phyloP scores from a whole-genome alignment of 176 grass and related monocot genomes.

The Cenchrus americanus region DNA sequence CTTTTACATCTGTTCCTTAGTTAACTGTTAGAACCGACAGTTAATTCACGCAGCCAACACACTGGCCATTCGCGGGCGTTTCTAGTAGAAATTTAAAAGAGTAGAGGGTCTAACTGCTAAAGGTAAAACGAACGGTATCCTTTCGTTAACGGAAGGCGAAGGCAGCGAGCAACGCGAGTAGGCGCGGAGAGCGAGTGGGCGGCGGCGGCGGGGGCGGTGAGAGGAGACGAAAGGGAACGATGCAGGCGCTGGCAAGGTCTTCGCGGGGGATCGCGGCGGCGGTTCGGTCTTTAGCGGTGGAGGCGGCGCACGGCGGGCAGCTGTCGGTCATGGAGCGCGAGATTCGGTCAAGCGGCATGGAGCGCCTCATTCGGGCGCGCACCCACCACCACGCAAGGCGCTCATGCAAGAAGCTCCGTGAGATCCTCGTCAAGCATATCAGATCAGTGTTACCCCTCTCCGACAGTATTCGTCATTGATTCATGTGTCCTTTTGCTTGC shows the following conservation, averaged over 20 bases:
- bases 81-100: neutral
- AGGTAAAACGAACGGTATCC: constrained; percentile 18
- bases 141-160: neutral
- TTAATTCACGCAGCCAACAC: too few relatives aligned
- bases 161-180: neutral
- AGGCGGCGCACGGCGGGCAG: constrained; percentile 2
- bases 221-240: constrained; percentile 26
- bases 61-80: too few relatives aligned
- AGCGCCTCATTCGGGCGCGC: constrained; percentile 68
- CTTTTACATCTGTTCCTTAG: too few relatives aligned
- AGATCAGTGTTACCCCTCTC: constrained; percentile 46
- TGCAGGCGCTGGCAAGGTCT: constrained; percentile 41
- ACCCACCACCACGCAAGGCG: constrained; percentile 75
- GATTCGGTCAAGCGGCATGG: constrained; percentile 85
- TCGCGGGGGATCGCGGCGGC: constrained; percentile 21
- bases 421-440: constrained; percentile 91
- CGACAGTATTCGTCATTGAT: neutral
- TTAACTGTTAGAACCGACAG: too few relatives aligned
- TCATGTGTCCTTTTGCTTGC: constrained; percentile 10
- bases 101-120: neutral
- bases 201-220: constrained; percentile 29
- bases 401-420: constrained; percentile 83
- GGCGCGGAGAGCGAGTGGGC: neutral
- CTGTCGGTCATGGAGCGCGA: constrained; percentile 71
- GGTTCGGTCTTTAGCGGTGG: neutral